Percentiles rank a stretch among this genome's conserved stretches.
Conservation (phyloP, 768 basidiomycete species). For the Phylloporus sp. region DNA sequence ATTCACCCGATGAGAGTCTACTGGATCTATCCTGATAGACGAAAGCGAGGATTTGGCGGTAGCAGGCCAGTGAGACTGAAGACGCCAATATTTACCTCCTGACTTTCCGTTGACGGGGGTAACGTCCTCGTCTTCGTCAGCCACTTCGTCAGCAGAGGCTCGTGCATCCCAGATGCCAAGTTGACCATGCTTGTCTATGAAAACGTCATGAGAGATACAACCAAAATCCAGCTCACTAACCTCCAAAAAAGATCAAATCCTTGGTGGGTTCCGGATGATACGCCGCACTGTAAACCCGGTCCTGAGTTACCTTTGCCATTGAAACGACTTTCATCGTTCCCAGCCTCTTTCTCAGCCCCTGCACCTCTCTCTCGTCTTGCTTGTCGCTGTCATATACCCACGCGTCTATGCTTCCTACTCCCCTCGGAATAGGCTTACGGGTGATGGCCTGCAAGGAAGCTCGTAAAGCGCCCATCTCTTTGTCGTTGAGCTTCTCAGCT, state of each 20-base stretch:
- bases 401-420: constrained; percentile 42
- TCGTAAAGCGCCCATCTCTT: constrained; percentile 45
- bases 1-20: constrained; percentile 66
- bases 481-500: constrained; percentile 42
- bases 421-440: constrained; percentile 34
- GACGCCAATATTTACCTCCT: constrained; percentile 72
- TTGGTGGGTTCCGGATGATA: constrained; percentile 79
- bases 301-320: constrained; percentile 73
- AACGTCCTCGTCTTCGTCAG: constrained; percentile 59
- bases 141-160: constrained; percentile 58
- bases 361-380: constrained; percentile 44
- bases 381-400: constrained; percentile 47
- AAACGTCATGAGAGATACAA: neutral
- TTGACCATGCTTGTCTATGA: constrained; percentile 75
- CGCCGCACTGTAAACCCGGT: constrained; percentile 70
- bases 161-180: constrained; percentile 85
- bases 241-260: constrained; percentile 85
- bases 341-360: constrained; percentile 51
- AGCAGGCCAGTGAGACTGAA: constrained; percentile 83
- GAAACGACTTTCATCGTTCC: constrained; percentile 59
- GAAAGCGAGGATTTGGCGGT: constrained; percentile 77
- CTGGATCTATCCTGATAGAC: constrained; percentile 69
- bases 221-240: constrained; percentile 29
- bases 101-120: constrained; percentile 38
- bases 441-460: constrained; percentile 39